phyloP scores from a whole-genome alignment of 345 rosid genomes.

The Syzygium jambos region DNA sequence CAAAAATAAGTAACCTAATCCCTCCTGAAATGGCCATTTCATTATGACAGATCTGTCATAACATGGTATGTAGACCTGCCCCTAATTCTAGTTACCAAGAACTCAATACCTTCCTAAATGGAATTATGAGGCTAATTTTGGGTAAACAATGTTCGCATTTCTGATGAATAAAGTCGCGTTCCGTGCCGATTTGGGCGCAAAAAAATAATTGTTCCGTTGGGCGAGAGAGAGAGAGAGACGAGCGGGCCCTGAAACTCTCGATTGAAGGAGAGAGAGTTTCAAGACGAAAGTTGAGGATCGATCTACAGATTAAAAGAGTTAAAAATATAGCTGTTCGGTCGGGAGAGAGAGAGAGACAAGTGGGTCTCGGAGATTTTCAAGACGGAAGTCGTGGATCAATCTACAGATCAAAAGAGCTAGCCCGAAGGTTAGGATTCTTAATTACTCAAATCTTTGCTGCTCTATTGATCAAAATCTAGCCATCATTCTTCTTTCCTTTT shows the following conservation, averaged over 20 bases:
- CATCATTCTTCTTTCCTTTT: background rate
- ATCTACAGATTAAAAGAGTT: background rate
- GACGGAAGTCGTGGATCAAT: background rate
- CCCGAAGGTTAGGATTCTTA: background rate
- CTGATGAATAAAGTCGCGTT: background rate
- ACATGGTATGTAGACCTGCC: background rate
- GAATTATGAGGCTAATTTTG: background rate
- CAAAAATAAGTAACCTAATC: background rate
- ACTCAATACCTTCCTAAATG: background rate
- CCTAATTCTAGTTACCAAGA: background rate
- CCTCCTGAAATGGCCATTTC: background rate
- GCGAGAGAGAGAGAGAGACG: background rate
- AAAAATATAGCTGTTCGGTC: no score
- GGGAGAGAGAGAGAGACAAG: background rate
- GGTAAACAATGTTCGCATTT: background rate
- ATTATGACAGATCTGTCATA: background rate
- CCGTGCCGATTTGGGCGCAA: background rate
- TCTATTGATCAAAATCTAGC: background rate
- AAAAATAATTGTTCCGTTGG: background rate
- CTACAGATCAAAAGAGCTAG: background rate
- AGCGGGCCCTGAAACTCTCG: background rate
- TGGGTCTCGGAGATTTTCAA: background rate
- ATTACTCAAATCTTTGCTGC: background rate
- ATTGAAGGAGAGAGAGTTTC: background rate
- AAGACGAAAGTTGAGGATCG: background rate